These are phyloP conservation scores for Kluyveromyces lactis DNA, from an alignment of 805 yeast species.

Conservation along the genomic window DNA sequence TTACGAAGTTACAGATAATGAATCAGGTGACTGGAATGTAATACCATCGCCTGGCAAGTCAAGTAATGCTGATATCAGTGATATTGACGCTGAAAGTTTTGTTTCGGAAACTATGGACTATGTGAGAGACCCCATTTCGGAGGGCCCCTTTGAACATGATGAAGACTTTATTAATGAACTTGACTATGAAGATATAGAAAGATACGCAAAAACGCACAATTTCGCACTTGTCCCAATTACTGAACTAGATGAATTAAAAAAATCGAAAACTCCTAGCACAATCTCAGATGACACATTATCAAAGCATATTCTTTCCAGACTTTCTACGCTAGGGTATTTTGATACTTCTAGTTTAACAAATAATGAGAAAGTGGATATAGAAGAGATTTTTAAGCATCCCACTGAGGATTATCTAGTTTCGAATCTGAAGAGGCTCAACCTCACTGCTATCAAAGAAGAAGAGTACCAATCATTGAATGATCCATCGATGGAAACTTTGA, in stretches of 20 bases:
- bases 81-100: constrained; percentile 7
- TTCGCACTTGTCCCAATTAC: constrained; percentile 21
- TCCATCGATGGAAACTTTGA: constrained; percentile 14
- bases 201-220: constrained; percentile 25
- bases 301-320: constrained; percentile 5
- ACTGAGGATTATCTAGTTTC: neutral
- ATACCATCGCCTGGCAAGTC: neutral
- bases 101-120: constrained; percentile 8
- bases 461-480: constrained; percentile 17
- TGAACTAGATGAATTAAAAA: constrained; percentile 12
- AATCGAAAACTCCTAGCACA: constrained; percentile 11
- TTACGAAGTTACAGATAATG: neutral
- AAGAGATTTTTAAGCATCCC: neutral
- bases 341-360: constrained; percentile 3
- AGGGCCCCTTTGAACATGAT: constrained; percentile 3
- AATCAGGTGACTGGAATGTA: neutral
- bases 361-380: constrained; percentile 5
- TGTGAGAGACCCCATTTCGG: constrained; percentile 6
- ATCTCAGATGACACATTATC: constrained; percentile 7
- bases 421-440: neutral
- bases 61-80: constrained; percentile 8
- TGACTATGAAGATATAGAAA: constrained; percentile 20
- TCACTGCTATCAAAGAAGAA: constrained; percentile 16
- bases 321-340: constrained; percentile 4
- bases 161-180: constrained; percentile 3